Base-by-base conservation (phyloP, 2,329 filamentous ascomycete species). In the Neurospora sp. region DNA sequence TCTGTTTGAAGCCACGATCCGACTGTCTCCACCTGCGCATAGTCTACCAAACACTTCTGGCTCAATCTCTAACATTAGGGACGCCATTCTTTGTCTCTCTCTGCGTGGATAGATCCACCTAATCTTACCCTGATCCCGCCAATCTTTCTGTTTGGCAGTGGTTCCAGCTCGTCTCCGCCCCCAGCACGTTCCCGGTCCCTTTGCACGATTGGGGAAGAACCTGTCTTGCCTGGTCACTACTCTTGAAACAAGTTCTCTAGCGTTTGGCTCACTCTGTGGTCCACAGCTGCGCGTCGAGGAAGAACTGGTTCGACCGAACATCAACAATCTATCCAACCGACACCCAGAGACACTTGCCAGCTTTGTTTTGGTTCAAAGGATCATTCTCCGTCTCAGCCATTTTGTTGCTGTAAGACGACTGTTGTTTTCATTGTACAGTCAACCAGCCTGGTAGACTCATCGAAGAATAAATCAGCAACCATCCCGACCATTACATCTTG, bases 241-340 rank as follows among this genome's bases (percentile, higher is more conserved):
- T 66, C 33, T 62, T n/a, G 65, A 66, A 62, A 62, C 23, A 62
- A 62, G 28, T n/a, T 36, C 28, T 33, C 52, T 62, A 36, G 28
- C 52, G 28, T 36, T 57, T 62, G 15, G 52, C 28, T 62, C 28
- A 33, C 23, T 33, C 28, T 62, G 52, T 69, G 15, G 65, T 70
- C 57, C 67, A 68, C 43, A 74, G 70, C 28, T 73, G 67, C n/a
- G 70, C 70, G 72, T 75, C 79, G 17, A 77, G 67, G 19, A 80
- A 72, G 69, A 78, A 81, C 15, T 62, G 52, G 52, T 62, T 62
- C 52, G 52, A 62, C 52, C 52, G 8, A 62, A 62, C 52, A 36
- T 62, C 28, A 62, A 62, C 28, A 36, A 36, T 36, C 52, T 33
- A n/a, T 17, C 28, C 52, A 28, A 62, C 28, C 6, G 15, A 62